Conservation (phyloP, 768 basidiomycete species). For the Pluteus cervinus region DNA sequence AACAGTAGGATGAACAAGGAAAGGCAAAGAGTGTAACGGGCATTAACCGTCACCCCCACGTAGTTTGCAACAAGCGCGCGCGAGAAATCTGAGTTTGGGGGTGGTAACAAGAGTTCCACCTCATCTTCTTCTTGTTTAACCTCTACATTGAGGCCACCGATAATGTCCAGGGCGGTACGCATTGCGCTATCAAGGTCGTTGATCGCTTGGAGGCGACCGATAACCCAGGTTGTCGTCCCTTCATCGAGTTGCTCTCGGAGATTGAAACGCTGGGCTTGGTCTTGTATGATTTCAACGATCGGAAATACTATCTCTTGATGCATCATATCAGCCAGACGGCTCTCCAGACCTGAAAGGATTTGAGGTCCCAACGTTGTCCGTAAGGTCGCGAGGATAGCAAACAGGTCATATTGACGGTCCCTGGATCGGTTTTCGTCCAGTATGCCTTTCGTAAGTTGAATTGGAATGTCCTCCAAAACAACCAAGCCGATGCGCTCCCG, state of each 20-base stretch:
- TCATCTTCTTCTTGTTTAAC: conserved; percentile 78
- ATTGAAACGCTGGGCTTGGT: conserved; percentile 48
- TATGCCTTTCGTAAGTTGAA: conserved; percentile 49
- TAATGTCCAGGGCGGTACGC: conserved; percentile 56
- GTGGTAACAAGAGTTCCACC: conserved; percentile 45
- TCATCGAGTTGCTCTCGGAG: conserved; percentile 56
- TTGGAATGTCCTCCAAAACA: conserved; percentile 61
- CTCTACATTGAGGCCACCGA: conserved; percentile 64
- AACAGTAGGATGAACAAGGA: conserved; percentile 62
- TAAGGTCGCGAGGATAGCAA: conserved; percentile 60
- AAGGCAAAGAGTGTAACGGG: conserved; percentile 71
- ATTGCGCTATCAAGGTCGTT: conserved; percentile 51
- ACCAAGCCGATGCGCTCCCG: conserved; percentile 69
- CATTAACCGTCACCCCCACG: conserved; percentile 53
- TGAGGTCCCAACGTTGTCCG: conserved; percentile 55
- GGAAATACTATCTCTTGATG: conserved; percentile 78
- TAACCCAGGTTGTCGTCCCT: conserved; percentile 54
- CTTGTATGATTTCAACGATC: conserved; percentile 67
- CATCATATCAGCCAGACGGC: conserved; percentile 52
- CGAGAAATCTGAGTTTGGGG: conserved; percentile 55
- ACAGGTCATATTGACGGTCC: conserved; percentile 49
- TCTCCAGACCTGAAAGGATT: conserved; percentile 51
- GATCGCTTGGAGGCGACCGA: conserved; percentile 51
- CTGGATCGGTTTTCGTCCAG: conserved; percentile 31
- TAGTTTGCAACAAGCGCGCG: conserved; percentile 60